Conservation (phyloP, 2,329 filamentous ascomycete genomes). For the Lecanicillium sp. region DNA sequence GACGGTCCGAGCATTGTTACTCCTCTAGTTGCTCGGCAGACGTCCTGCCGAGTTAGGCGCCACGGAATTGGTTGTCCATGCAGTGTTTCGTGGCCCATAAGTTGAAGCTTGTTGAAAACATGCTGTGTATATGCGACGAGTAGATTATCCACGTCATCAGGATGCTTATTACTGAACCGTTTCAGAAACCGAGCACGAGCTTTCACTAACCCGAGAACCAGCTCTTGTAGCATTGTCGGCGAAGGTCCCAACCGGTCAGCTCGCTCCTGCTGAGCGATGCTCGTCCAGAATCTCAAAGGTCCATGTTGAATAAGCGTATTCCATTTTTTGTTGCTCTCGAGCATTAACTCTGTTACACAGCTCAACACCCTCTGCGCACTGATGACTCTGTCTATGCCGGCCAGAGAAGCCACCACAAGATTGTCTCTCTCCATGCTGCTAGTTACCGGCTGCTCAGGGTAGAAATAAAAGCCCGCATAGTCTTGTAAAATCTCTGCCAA, state of each 20-base stretch:
- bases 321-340: constrained; percentile 4
- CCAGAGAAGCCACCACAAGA: neutral
- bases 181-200: constrained; percentile 10
- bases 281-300: constrained; percentile 1
- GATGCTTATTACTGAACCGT: constrained; percentile 3
- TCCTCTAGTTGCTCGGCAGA: neutral
- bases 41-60: neutral
- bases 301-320: neutral
- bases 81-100: neutral
- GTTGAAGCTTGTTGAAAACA: constrained; percentile 6
- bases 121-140: constrained; percentile 7
- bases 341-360: neutral
- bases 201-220: constrained; percentile 9
- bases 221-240: neutral
- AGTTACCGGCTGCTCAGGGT: neutral
- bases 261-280: neutral
- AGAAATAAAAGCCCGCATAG: neutral
- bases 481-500: neutral
- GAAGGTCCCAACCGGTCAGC: constrained; percentile 4
- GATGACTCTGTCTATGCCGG: neutral
- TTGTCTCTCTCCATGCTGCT: neutral
- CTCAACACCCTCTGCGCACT: neutral
- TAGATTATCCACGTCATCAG: constrained; percentile 1
- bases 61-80: neutral
- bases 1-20: neutral